Percentiles rank a stretch among this genome's conserved stretches.
These are phyloP conservation scores for Cercospora sesami DNA, from an alignment of 2,329 filamentous ascomycete genomes.

Conservation along the genomic window DNA sequence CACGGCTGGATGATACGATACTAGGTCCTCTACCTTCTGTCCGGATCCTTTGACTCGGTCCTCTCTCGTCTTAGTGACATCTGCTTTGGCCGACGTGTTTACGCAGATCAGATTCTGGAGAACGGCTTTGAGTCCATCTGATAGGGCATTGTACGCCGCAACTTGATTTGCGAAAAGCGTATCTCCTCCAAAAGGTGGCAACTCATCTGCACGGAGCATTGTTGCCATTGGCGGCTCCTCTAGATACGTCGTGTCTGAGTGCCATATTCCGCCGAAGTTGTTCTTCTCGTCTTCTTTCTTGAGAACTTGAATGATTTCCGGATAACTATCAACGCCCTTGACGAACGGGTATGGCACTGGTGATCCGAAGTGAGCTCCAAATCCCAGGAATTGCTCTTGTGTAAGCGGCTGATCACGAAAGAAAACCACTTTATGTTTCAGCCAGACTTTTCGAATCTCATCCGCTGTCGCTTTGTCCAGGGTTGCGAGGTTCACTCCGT, in stretches of 20 bases:
- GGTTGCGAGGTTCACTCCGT: conserved; percentile 67
- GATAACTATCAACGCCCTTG: conserved; percentile 27
- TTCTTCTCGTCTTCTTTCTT: conserved; percentile 27
- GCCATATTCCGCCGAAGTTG: conserved; percentile 34
- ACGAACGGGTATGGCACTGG: conserved; percentile 37
- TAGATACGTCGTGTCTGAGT: conserved; percentile 29
- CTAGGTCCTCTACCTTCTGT: conserved; percentile 70
- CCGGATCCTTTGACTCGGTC: conserved; percentile 62
- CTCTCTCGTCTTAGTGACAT: conserved; percentile 28
- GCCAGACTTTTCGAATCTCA: conserved; percentile 69
- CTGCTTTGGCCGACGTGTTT: conserved; percentile 72
- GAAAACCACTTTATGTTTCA: conserved; percentile 72
- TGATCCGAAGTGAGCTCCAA: conserved; percentile 30
- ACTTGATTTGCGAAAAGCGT: conserved; percentile 78
- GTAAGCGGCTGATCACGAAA: conserved; percentile 73
- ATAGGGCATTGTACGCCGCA: conserved; percentile 77
- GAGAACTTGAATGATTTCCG: conserved; percentile 30
- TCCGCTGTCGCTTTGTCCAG: conserved; percentile 67
- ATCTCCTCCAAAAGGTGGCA: conserved; percentile 63
- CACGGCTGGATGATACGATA: conserved; percentile 71
- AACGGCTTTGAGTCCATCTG: conserved; percentile 73
- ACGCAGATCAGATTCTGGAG: conserved; percentile 62
- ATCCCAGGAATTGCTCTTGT: conserved; percentile 67
- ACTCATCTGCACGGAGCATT: conserved; percentile 25
- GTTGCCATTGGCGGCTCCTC: conserved; percentile 29